Conservation (phyloP, 345 rosid genomes). For the Bruguiera gymnorhiza region DNA sequence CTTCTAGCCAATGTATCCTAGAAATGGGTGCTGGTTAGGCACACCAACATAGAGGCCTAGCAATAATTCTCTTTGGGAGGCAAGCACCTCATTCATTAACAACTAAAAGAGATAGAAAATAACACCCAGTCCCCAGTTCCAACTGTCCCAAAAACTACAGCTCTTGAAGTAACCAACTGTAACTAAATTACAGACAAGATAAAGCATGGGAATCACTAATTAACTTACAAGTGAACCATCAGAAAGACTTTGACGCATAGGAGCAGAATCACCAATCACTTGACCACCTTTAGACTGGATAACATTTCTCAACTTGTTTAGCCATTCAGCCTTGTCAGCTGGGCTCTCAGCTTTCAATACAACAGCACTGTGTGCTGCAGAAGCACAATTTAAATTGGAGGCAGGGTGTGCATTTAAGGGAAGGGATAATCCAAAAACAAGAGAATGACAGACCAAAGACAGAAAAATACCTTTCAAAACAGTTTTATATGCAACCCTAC, state of each 20-base stretch:
- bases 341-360: slow-evolving; percentile 80
- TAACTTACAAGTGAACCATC: slow-evolving; percentile 96
- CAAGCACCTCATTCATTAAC: not conserved
- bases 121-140: not conserved
- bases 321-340: slow-evolving; percentile 86
- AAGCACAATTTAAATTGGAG: slow-evolving; percentile 5
- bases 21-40: not conserved
- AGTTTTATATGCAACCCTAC: slow-evolving; percentile 92
- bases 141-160: not conserved
- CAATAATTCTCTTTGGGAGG: not conserved
- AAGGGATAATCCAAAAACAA: not conserved
- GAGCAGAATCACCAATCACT: slow-evolving; percentile 47
- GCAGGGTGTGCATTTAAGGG: not conserved
- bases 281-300: slow-evolving; percentile 68
- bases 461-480: slow-evolving; percentile 74
- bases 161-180: not conserved
- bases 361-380: slow-evolving; percentile 87
- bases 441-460: slow-evolving; percentile 3
- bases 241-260: slow-evolving; percentile 85
- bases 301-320: slow-evolving; percentile 69
- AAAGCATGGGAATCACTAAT: not conserved
- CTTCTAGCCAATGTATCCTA: slow-evolving; percentile 91
- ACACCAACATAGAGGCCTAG: not conserved
- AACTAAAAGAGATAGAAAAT: not conserved
- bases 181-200: not conserved